Evolutionary conservation across 768 basidiomycete genomes (phyloP).

Genomic region (Boletus coccyginus): DNA sequence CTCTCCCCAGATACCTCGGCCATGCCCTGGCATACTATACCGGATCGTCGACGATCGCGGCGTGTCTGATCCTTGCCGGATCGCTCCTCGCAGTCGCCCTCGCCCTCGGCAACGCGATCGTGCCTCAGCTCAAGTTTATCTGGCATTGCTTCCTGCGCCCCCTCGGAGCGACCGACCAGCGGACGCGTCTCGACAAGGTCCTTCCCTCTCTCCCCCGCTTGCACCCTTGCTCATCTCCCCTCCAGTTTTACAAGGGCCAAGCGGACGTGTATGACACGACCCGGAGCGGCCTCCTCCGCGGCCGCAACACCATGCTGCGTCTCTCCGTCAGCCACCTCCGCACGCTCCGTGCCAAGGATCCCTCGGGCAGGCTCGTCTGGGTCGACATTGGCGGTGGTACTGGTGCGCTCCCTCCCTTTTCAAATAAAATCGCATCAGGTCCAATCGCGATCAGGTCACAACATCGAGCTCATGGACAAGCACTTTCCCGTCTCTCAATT

Average conservation of each 20-base stretch:
- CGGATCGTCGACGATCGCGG: slow-evolving; percentile 28
- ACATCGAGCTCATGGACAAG: slow-evolving; percentile 71
- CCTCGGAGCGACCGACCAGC: slow-evolving; percentile 39
- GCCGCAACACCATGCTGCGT: slow-evolving; percentile 68
- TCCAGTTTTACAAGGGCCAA: slow-evolving; percentile 63
- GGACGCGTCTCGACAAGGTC: slow-evolving; percentile 45
- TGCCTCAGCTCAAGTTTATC: slow-evolving; percentile 44
- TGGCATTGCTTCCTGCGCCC: slow-evolving; percentile 52
- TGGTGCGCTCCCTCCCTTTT: slow-evolving; percentile 30
- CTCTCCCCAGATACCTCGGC: slow-evolving; percentile 11
- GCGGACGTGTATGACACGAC: slow-evolving; percentile 74
- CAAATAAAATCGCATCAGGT: background rate
- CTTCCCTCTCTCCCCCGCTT: background rate
- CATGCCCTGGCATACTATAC: slow-evolving; percentile 24
- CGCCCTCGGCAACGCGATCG: slow-evolving; percentile 25
- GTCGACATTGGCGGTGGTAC: slow-evolving; percentile 80
- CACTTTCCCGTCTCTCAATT: slow-evolving; percentile 56
- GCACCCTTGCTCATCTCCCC: background rate
- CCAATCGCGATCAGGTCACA: slow-evolving; percentile 36
- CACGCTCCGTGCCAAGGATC: slow-evolving; percentile 39
- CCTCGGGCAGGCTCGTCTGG: slow-evolving; percentile 60
- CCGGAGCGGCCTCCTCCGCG: slow-evolving; percentile 56
- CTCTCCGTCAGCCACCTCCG: slow-evolving; percentile 63
- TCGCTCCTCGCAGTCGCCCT: slow-evolving; percentile 20
- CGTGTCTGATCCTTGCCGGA: slow-evolving; percentile 26